These are phyloP conservation scores for Vaccinium corymbosum DNA, from an alignment of 148 eudicot genomes.

Conservation along the genomic window DNA sequence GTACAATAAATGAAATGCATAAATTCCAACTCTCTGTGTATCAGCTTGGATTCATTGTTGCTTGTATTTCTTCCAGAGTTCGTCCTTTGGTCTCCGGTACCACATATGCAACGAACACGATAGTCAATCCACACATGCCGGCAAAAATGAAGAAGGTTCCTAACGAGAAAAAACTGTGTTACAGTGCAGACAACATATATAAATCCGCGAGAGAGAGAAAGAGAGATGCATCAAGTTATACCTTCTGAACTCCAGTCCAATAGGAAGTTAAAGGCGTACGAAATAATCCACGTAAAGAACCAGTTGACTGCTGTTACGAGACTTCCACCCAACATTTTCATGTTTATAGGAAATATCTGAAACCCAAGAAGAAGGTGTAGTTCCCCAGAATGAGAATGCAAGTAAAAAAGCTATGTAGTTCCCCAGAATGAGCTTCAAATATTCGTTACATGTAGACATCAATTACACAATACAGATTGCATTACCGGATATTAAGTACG, in stretches of 20 bases:
- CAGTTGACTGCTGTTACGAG: conserved; percentile 73
- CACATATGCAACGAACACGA: conserved; percentile 56
- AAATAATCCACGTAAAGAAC: conserved; percentile 75
- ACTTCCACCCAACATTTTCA: conserved; percentile 86
- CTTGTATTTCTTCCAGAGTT: conserved; percentile 83
- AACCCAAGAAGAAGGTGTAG: conserved; percentile 1
- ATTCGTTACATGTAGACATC: not conserved
- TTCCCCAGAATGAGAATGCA: not conserved
- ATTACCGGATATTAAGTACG: not conserved
- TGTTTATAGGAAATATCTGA: conserved; percentile 86
- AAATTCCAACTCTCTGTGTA: not conserved
- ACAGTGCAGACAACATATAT: not conserved
- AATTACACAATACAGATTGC: not conserved
- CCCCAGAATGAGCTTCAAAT: not conserved
- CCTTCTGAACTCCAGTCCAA: conserved; percentile 75
- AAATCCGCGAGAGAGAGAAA: not conserved
- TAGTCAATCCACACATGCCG: conserved; percentile 42
- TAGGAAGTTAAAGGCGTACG: conserved; percentile 70
- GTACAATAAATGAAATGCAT: not conserved
- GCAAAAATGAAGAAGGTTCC: conserved; percentile 77
- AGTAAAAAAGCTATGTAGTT: no score
- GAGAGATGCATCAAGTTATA: conserved; percentile 14
- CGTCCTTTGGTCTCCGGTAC: conserved; percentile 97
- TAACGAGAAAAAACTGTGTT: conserved; percentile 16
- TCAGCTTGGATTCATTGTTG: conserved; percentile 44